Percentiles rank a stretch among this genome's conserved stretches.
phyloP scores from a whole-genome alignment of 208 protist genomes.

The Leishmania tropica region DNA sequence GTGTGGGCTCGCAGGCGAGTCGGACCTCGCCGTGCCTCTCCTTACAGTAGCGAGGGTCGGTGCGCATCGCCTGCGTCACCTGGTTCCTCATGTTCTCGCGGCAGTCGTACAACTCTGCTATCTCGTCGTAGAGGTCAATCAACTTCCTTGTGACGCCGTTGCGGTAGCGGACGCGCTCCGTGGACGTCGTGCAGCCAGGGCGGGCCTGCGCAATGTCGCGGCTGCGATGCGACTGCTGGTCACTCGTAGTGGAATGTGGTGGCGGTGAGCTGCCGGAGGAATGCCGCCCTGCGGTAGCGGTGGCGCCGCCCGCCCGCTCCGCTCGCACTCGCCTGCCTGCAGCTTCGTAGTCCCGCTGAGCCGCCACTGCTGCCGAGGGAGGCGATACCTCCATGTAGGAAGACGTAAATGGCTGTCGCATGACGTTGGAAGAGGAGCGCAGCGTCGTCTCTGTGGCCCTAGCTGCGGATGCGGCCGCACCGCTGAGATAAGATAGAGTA shows the following conservation, averaged over 20 bases:
- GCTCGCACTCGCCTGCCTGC: not conserved
- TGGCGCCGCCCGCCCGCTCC: not conserved
- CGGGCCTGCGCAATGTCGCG: slow-evolving; percentile 21
- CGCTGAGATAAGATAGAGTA: not conserved
- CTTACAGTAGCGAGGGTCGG: slow-evolving; percentile 61
- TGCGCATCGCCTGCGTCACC: slow-evolving; percentile 67
- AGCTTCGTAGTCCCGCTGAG: not conserved
- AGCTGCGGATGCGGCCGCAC: not conserved
- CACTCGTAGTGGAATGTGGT: not conserved
- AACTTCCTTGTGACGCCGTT: slow-evolving; percentile 60
- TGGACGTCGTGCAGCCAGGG: slow-evolving; percentile 26
- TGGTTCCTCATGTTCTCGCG: slow-evolving; percentile 45
- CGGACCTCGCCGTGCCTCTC: slow-evolving; percentile 45
- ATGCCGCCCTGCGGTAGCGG: not conserved
- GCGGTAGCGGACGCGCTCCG: slow-evolving; percentile 43
- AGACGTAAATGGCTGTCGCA: not conserved
- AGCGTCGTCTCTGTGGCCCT: not conserved
- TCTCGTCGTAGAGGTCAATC: slow-evolving; percentile 62
- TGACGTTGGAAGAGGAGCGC: not conserved
- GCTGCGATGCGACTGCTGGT: slow-evolving; percentile 1
- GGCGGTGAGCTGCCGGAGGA: not conserved
- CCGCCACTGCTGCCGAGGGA: not conserved
- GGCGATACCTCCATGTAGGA: not conserved
- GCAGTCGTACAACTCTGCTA: slow-evolving; percentile 50
- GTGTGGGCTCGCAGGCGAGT: slow-evolving; percentile 39